These are phyloP conservation scores for Monosporascus sp. DNA, from an alignment of 2,329 filamentous ascomycete genomes.

Conservation along the genomic window DNA sequence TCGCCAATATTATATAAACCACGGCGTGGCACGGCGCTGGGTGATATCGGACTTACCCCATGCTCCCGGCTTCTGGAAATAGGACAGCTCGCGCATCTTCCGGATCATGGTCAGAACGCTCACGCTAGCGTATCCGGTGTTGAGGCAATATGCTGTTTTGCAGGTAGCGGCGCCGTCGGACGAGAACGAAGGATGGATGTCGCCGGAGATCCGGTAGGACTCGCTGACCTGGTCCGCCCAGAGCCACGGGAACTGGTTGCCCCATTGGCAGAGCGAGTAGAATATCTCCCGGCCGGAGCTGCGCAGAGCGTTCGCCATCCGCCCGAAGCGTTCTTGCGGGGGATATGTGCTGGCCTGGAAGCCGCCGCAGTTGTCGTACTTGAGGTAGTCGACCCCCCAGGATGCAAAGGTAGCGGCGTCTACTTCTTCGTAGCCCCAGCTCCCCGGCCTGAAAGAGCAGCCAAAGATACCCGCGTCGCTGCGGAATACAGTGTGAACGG, in stretches of 20 bases:
- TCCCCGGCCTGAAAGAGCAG: slow-evolving; percentile 30
- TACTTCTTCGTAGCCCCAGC: slow-evolving; percentile 37
- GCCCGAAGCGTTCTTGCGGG: slow-evolving; percentile 37
- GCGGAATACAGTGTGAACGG: neutral
- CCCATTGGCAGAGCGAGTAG: slow-evolving; percentile 30
- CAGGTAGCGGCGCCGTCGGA: slow-evolving; percentile 19
- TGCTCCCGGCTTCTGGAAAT: slow-evolving; percentile 25
- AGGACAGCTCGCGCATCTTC: slow-evolving; percentile 29
- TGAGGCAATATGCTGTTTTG: slow-evolving; percentile 29
- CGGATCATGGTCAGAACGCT: slow-evolving; percentile 27
- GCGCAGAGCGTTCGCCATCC: slow-evolving; percentile 30
- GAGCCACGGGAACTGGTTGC: slow-evolving; percentile 20
- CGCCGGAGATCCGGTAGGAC: slow-evolving; percentile 33
- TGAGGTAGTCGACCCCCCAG: slow-evolving; percentile 49
- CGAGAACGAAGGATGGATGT: slow-evolving; percentile 26
- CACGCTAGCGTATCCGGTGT: slow-evolving; percentile 28
- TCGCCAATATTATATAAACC: too few relatives aligned
- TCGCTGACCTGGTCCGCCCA: slow-evolving; percentile 30
- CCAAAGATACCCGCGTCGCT: slow-evolving; percentile 36
- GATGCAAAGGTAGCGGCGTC: slow-evolving; percentile 48
- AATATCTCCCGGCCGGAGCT: slow-evolving; percentile 32
- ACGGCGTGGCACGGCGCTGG: too few relatives aligned
- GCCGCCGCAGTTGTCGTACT: slow-evolving; percentile 52
- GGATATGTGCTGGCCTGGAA: slow-evolving; percentile 45
- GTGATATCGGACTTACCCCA: slow-evolving; percentile 14